A percentile compares a stretch with the other conserved stretches of the same genome.
Conservation (phyloP, 1,284 basidiomycete genomes). For the Veloporphyrellus conicus region DNA sequence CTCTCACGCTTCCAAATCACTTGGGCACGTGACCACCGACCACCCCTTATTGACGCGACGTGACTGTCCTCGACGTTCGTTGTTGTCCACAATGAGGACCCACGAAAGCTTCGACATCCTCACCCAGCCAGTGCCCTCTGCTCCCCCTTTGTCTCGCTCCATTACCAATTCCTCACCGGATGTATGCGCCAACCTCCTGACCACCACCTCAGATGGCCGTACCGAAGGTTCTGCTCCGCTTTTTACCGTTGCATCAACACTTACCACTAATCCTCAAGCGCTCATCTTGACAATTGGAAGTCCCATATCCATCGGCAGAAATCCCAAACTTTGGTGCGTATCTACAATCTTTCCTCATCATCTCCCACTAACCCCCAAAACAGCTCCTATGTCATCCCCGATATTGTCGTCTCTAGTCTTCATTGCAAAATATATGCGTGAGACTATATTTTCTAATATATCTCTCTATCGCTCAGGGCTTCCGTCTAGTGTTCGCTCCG, state of each 20-base stretch:
- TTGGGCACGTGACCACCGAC: conserved; percentile 23
- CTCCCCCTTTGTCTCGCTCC: conserved; percentile 17
- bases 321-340: conserved; percentile 49
- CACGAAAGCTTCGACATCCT: conserved; percentile 16
- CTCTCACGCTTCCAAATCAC: not conserved
- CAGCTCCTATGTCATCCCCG: conserved; percentile 48
- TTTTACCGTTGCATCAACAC: not conserved
- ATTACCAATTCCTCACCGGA: conserved; percentile 18
- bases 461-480: not conserved
- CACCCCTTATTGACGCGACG: conserved; percentile 7
- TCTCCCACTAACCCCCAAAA: conserved; percentile 5
- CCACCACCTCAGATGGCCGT: conserved; percentile 47
- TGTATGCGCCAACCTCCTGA: conserved; percentile 69
- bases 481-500: conserved; percentile 51
- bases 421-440: conserved; percentile 80
- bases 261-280: conserved; percentile 35
- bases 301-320: conserved; percentile 64
- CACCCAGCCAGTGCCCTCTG: conserved; percentile 31
- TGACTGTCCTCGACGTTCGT: not conserved
- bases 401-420: conserved; percentile 56
- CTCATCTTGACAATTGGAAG: conserved; percentile 57
- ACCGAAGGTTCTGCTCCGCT: conserved; percentile 50
- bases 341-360: conserved; percentile 3
- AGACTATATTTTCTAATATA: conserved; percentile 17
- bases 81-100: conserved; percentile 18